Base-by-base conservation (phyloP, 257 asterid genomes). In the Gardenia jasminoides region DNA sequence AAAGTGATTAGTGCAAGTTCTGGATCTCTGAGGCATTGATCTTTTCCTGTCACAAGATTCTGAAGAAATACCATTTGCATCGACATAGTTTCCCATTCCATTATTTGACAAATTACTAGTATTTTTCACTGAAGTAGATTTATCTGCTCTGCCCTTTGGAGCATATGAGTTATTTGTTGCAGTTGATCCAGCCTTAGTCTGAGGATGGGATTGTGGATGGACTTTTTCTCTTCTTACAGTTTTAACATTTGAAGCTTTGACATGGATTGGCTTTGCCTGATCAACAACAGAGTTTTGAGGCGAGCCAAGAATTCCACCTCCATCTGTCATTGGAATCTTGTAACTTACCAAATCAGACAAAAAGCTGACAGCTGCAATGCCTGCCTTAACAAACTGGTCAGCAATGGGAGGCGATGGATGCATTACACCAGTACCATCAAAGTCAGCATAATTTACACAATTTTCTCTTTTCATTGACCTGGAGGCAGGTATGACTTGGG, bases 321-420 rank as follows among this genome's bases (percentile, higher is more conserved):
- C 96, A 67, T 88, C 97, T 16, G 85, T 70, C 81, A 75, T 39
- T 1, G 99, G 97, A 80, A 95, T 87, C 67, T 92, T 87, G 75
- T 90, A 86, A 76, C 85, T 91, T n/a, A 92, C 98, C n/a, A 95
- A 80, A 75, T 95, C 98, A 6, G 97, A 91, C 52, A 95, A 83
- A 80, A 92, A 86, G 26, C 88, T 90, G 15, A 91, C 97, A 15
- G 99, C 98, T 19, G 94, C 97, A 88, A 91, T 90, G 79, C 98
- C 98, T 9, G 90, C 97, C 85, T 87, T 91, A n/a, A 95, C 92
- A 67, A 93, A 83, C 56, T 93, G 97, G 76, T 93, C 98, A 1
- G 91, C 59, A 36, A 92, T 80, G 58, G 92, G 96, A 78, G 91
- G 83, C 13, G 97, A 86, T 41, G 89, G 79, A 74, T 83, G 88